Conservation (phyloP, 2,329 filamentous ascomycete genomes). For the Shiraia bambusicola region DNA sequence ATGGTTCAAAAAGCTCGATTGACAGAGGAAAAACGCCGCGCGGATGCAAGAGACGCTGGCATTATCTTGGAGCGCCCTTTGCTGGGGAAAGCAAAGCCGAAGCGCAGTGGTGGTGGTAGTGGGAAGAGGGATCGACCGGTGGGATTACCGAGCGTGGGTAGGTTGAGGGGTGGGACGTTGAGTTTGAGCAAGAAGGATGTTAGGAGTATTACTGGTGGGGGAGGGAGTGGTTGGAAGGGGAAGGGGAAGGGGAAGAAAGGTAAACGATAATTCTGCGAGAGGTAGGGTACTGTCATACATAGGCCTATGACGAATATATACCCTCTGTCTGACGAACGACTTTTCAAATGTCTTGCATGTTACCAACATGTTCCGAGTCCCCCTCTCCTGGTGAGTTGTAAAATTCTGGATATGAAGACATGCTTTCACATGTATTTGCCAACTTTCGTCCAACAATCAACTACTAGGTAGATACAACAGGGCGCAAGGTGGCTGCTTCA, state of each 20-base stretch:
- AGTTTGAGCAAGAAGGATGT: constrained; percentile 78
- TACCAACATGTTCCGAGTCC: too few species aligned
- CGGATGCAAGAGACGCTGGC: constrained; percentile 85
- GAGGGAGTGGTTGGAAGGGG: constrained; percentile 49
- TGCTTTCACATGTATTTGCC: too few species aligned
- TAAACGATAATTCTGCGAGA: constrained; percentile 7
- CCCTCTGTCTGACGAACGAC: too few species aligned
- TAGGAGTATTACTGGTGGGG: constrained; percentile 57
- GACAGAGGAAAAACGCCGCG: constrained; percentile 70
- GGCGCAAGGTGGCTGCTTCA: too few species aligned
- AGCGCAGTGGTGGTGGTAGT: constrained; percentile 52
- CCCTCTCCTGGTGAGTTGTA: too few species aligned
- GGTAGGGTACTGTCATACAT: too few species aligned
- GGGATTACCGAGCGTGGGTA: constrained; percentile 77
- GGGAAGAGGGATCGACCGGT: constrained; percentile 61
- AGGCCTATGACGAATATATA: too few species aligned
- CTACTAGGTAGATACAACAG: too few species aligned
- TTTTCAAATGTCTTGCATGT: too few species aligned
- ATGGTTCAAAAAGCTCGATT: constrained; percentile 67
- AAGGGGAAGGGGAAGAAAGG: constrained; percentile 13
- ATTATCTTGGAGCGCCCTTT: constrained; percentile 71
- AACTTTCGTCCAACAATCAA: too few species aligned
- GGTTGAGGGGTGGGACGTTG: constrained; percentile 76
- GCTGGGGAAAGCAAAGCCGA: constrained; percentile 39
- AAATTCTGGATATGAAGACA: too few species aligned